A percentile compares a stretch with the other conserved stretches of the same genome.
phyloP scores from a whole-genome alignment of 345 rosid genomes.

The Anacardium occidentale region DNA sequence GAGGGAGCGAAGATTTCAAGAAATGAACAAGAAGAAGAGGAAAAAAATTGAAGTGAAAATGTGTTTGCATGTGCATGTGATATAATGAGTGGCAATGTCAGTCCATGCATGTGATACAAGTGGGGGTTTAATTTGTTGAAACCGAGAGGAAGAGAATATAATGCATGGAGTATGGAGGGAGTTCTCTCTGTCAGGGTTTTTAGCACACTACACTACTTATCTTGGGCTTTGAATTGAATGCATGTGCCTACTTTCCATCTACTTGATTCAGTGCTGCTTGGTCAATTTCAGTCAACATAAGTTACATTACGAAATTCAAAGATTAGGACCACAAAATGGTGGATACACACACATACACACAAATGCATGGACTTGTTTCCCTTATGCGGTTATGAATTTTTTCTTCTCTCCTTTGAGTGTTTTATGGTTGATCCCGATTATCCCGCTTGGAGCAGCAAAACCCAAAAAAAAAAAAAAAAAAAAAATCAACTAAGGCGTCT shows the following conservation, averaged over 20 bases:
- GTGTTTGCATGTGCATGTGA: conserved; percentile 52
- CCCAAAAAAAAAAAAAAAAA: too few species aligned
- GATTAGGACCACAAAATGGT: neutral
- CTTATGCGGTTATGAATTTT: neutral
- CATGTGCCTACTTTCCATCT: conserved; percentile 22
- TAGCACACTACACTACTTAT: conserved; percentile 14
- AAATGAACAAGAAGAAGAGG: too few species aligned
- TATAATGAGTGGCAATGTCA: conserved; percentile 48
- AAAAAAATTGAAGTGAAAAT: neutral
- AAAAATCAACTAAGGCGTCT: neutral
- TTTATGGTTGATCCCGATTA: too few species aligned
- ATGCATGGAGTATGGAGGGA: conserved; percentile 39
- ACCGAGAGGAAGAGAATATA: conserved; percentile 18
- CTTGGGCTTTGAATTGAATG: conserved; percentile 26
- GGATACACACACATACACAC: too few species aligned
- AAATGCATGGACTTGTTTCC: neutral
- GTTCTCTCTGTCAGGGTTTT: conserved; percentile 45
- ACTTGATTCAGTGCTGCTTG: neutral
- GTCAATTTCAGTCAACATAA: conserved; percentile 17
- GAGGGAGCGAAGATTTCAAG: neutral
- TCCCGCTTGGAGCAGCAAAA: neutral
- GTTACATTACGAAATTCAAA: neutral
- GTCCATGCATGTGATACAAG: conserved; percentile 49
- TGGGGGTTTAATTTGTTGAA: conserved; percentile 18
- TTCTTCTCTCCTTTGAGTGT: too few species aligned